These are phyloP conservation scores for Trichoderma simmonsii DNA, from an alignment of 2,329 filamentous ascomycete species.

Conservation along the genomic window DNA sequence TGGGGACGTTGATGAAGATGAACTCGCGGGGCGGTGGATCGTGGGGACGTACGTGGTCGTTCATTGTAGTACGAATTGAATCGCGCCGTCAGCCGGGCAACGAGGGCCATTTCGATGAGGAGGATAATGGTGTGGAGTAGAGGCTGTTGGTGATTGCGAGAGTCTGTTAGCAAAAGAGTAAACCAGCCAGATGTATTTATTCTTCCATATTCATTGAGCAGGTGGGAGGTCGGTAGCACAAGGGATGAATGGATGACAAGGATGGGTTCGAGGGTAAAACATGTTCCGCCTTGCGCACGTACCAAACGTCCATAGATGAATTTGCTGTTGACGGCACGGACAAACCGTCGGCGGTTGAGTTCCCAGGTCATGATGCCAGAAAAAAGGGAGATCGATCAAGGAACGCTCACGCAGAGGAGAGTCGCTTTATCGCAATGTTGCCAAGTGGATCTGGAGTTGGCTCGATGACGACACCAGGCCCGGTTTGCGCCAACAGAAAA, in stretches of 20 bases:
- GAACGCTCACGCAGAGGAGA: not conserved
- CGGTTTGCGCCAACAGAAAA: constrained; percentile 4
- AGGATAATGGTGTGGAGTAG: constrained; percentile 82
- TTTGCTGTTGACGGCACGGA: constrained; percentile 60
- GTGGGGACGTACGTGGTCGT: constrained; percentile 64
- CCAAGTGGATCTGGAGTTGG: constrained; percentile 6
- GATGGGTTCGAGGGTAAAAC: not conserved
- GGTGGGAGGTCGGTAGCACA: not conserved
- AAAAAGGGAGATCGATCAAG: not conserved
- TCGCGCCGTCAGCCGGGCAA: constrained; percentile 75
- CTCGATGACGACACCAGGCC: constrained; percentile 11
- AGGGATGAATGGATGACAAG: not conserved
- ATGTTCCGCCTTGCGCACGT: constrained; percentile 38
- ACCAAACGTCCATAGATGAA: constrained; percentile 73
- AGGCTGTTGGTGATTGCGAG: constrained; percentile 56
- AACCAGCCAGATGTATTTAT: constrained; percentile 20
- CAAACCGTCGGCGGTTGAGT: constrained; percentile 56
- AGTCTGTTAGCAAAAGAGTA: not conserved
- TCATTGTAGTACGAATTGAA: constrained; percentile 95
- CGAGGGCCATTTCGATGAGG: constrained; percentile 82
- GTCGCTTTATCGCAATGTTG: constrained; percentile 1
- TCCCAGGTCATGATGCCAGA: constrained; percentile 53
- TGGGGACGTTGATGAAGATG: not conserved
- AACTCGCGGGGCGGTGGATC: not conserved
- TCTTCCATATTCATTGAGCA: not conserved